A percentile compares a stretch with the other conserved stretches of the same genome.
These are phyloP conservation scores for Thermochaetoides dissita DNA, from an alignment of 2,329 filamentous ascomycete genomes.

Conservation along the genomic window DNA sequence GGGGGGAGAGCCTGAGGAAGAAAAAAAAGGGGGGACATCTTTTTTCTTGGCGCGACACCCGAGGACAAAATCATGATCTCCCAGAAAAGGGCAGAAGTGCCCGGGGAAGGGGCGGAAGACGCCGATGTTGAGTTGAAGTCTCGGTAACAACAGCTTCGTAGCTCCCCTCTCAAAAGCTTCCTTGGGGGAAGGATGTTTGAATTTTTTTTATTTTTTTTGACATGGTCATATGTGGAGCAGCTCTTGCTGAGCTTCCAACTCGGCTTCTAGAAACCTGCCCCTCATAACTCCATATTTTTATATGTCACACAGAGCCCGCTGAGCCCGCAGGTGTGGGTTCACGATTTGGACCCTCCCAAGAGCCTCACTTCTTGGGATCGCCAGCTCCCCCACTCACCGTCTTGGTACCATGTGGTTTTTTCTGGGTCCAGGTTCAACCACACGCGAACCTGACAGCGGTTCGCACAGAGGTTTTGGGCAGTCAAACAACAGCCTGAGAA, in stretches of 20 bases:
- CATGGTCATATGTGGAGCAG: slow-evolving; percentile 9
- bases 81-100: background rate
- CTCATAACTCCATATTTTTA: slow-evolving; percentile 16
- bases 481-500: too few relatives aligned
- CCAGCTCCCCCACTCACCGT: slow-evolving; percentile 13
- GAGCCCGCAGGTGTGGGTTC: slow-evolving; percentile 17
- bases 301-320: slow-evolving; percentile 16
- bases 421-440: too few relatives aligned
- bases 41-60: too few relatives aligned
- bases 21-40: background rate
- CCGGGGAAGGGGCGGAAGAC: background rate
- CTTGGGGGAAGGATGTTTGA: too few relatives aligned
- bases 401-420: slow-evolving; percentile 7
- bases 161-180: too few relatives aligned
- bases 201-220: slow-evolving; percentile 10
- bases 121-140: slow-evolving; percentile 1
- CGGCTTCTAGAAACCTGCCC: slow-evolving; percentile 16
- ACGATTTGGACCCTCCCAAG: slow-evolving; percentile 18
- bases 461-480: too few relatives aligned
- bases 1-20: background rate
- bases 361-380: slow-evolving; percentile 18
- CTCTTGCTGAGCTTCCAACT: background rate
- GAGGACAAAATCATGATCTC: too few relatives aligned
- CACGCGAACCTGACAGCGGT: too few relatives aligned
- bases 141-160: too few relatives aligned